Evolutionary conservation across 192 early-diverging fungal genomes (phyloP).

Genomic region (Coemansia sp.): DNA sequence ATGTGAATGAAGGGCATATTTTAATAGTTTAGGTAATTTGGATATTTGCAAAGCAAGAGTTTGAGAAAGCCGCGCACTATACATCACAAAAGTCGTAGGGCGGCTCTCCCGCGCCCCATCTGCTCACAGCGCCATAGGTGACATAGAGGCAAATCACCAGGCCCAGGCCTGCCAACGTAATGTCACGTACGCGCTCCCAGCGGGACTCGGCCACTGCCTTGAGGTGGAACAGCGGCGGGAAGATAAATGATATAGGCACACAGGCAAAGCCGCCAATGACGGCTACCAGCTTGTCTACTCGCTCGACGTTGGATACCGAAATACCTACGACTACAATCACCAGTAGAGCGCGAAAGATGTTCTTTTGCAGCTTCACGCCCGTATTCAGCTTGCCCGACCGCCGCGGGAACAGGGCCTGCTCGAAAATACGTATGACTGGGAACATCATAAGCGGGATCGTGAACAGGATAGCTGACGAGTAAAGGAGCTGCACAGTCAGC

Average conservation of each 20-base stretch:
- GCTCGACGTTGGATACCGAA: conserved; percentile 68
- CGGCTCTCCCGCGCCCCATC: conserved; percentile 17
- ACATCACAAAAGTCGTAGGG: conserved; percentile 33
- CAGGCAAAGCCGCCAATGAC: conserved; percentile 79
- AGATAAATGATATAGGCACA: conserved; percentile 74
- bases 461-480: conserved; percentile 89
- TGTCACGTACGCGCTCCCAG: conserved; percentile 55
- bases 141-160: conserved; percentile 72
- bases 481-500: conserved; percentile 72
- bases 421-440: conserved; percentile 86
- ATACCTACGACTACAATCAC: conserved; percentile 65
- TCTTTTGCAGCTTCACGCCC: conserved; percentile 81
- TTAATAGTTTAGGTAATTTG: neutral
- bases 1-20: conserved; percentile 38
- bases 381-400: conserved; percentile 71
- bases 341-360: conserved; percentile 65
- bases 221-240: conserved; percentile 82
- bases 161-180: conserved; percentile 63
- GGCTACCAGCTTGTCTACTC: conserved; percentile 76
- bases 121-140: conserved; percentile 47
- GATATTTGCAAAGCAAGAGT: neutral
- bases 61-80: neutral
- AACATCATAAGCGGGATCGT: conserved; percentile 89
- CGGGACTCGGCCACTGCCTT: conserved; percentile 55
- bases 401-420: conserved; percentile 72